Evolutionary conservation across 2,329 filamentous ascomycete species (phyloP).

Genomic region (Chaetomium sp.): DNA sequence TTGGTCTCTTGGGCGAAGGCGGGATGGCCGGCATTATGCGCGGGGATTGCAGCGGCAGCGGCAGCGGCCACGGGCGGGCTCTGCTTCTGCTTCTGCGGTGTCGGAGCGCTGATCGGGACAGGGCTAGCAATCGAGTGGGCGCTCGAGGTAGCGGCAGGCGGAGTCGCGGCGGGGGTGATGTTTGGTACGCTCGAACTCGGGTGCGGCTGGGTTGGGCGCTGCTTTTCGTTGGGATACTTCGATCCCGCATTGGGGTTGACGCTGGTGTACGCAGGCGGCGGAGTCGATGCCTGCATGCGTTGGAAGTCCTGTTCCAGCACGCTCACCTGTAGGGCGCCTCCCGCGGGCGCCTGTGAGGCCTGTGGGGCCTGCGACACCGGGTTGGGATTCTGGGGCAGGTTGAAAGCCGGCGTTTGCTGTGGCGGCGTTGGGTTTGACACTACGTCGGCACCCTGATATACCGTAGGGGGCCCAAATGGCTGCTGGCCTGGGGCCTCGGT

Average conservation of each 20-base stretch:
- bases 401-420: slow-evolving; percentile 46
- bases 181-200: slow-evolving; percentile 37
- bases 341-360: slow-evolving; percentile 31
- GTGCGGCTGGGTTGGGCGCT: slow-evolving; percentile 47
- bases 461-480: slow-evolving; percentile 84
- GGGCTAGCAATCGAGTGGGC: slow-evolving; percentile 22
- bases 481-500: slow-evolving; percentile 86
- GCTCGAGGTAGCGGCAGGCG: slow-evolving; percentile 13
- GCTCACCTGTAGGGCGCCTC: slow-evolving; percentile 58
- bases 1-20: slow-evolving; percentile 86
- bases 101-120: slow-evolving; percentile 21
- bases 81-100: slow-evolving; percentile 30
- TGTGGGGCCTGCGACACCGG: slow-evolving; percentile 36
- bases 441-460: slow-evolving; percentile 84
- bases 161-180: slow-evolving; percentile 11
- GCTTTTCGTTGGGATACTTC: slow-evolving; percentile 83
- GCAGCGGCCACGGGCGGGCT: slow-evolving; percentile 27
- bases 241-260: slow-evolving; percentile 58
- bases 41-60: slow-evolving; percentile 30
- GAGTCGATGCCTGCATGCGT: slow-evolving; percentile 77
- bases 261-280: slow-evolving; percentile 93
- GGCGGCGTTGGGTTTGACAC: slow-evolving; percentile 62
- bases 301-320: slow-evolving; percentile 86
- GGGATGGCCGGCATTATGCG: slow-evolving; percentile 28
- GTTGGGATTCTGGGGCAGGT: slow-evolving; percentile 48